Base-by-base conservation (phyloP, 192 early-diverging fungal genomes). In the Podila epigama region DNA sequence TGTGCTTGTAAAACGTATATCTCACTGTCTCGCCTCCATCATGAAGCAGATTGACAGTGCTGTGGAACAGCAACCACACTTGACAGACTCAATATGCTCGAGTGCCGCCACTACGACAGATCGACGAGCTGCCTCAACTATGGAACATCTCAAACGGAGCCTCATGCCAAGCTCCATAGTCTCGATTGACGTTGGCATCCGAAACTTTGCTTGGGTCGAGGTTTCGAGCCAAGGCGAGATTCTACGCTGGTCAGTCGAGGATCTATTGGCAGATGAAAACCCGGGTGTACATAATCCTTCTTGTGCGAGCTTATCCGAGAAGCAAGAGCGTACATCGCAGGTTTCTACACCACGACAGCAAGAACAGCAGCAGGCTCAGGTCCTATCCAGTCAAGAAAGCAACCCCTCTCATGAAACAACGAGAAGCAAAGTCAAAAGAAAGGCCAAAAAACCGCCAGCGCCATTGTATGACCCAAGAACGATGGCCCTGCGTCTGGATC, bases 141-240 rank as follows among this genome's bases (percentile, higher is more conserved):
- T 70, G 7, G 55, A 51, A 11, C 56, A 42, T 48, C 58, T 75
- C 42, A 55, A 63, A 31, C 12, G 48, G 11, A 66, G 20, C 22
- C 42, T 58, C 5, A 33, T 82, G 0, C 70, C 70, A 10, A 40
- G 42, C 16, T 79, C 78, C 0, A 73, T 86, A 0, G 40, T 86
- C 20, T 86, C 85, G 1, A 67, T 86, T 52, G 85, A 86, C 55
- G 52, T 86, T 16, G 85, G 85, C 0, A 81, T 84, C 44, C 83
- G 85, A 20, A 86, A 86, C 57, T 60, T 86, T 0, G 85, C 85
- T 1, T 84, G 82, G 77, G 81, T 81, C 4, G 70, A 82, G 33
- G 22, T 86, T 12, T 61, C 75, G 8, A 63, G 22, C 15, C 62
- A 82, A 11, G 48, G 64, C 0, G 44, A 70, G 18, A 79, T 86